Conservation (phyloP, 2,329 filamentous ascomycete genomes). For the Tolypocladium pustulatum region DNA sequence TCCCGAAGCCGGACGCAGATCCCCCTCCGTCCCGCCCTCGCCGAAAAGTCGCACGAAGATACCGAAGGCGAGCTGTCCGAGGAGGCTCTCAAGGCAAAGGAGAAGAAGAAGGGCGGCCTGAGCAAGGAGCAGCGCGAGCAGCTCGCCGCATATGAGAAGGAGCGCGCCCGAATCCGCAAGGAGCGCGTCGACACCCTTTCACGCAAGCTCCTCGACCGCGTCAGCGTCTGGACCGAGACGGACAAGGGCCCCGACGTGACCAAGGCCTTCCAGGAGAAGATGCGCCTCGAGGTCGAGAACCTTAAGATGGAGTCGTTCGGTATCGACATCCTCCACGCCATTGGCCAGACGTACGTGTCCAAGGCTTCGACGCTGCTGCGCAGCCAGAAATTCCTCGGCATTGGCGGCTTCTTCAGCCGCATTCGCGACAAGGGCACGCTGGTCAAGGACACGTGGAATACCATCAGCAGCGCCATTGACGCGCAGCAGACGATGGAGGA, state of each 20-base stretch:
- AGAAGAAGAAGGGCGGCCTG: slow-evolving; percentile 81
- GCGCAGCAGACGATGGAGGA: slow-evolving; percentile 98
- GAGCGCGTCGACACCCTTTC: slow-evolving; percentile 80
- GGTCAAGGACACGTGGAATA: slow-evolving; percentile 98
- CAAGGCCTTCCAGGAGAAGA: slow-evolving; percentile 85
- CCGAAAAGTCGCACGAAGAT: slow-evolving; percentile 67
- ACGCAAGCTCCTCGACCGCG: slow-evolving; percentile 77
- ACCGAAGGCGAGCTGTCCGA: slow-evolving; percentile 60
- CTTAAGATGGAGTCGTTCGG: slow-evolving; percentile 99
- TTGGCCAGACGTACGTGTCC: slow-evolving; percentile 80
- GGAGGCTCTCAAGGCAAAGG: slow-evolving; percentile 31
- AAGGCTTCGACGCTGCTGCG: slow-evolving; percentile 85
- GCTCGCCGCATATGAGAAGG: slow-evolving; percentile 75
- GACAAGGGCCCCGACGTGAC: slow-evolving; percentile 84
- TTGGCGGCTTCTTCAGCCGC: slow-evolving; percentile 86
- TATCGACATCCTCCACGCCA: slow-evolving; percentile 89
- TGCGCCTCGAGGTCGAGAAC: slow-evolving; percentile 87
- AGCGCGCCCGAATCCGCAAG: slow-evolving; percentile 73
- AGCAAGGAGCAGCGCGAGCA: slow-evolving; percentile 91
- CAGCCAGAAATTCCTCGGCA: slow-evolving; percentile 92
- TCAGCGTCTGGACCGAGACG: slow-evolving; percentile 95
- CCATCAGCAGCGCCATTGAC: slow-evolving; percentile 90
- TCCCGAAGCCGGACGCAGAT: slow-evolving; percentile 42
- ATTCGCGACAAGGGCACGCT: slow-evolving; percentile 94
- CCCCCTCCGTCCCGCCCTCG: slow-evolving; percentile 74